Base-by-base conservation (phyloP, 768 basidiomycete genomes). In the Macrolepiota albuminosa region DNA sequence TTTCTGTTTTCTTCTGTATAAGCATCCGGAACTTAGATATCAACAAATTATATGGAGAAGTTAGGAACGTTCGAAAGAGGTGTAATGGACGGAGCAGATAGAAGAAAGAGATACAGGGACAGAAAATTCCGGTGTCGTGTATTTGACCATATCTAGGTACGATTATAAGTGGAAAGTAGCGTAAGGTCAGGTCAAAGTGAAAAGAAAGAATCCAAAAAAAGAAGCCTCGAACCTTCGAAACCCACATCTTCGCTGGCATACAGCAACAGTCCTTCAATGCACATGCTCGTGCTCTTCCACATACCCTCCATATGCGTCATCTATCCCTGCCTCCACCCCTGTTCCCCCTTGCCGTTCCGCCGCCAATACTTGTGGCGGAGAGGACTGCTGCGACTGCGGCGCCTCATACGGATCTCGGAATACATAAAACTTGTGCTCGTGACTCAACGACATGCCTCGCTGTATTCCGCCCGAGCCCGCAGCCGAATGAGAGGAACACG, bases 231-330 rank as follows among this genome's bases (percentile, higher is more conserved):
- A n/a, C 40, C 16, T 42, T 42, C 18, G 18, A 42, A 42, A 18
- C 40, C 40, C 18, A 45, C 43, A 11, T 43, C 21, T 45, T 21
- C 11, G 4, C 21, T 45, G 3, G 4, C 10, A 24, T 45, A 24
- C 43, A 13, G 2, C 9, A 21, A 10, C 40, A 8, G 6, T n/a
- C 6, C 6, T 14, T 48, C 26, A 48, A 21, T 45, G 18, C n/a
- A n/a, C 34, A 36, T 2, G 10, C 14, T 52, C 33, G 36, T 52
- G 10, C 6, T 52, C 50, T 6, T 52, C 69, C 26, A 48, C 47
- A 45, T 72, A 73, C 33, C 75, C 75, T 2, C 73, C 75, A 67
- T 75, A 75, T 34, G 73, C 71, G 49, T 67, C 71, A 31, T 71
- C 65, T 31, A 49, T 60, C 21, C 68, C 70, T 13, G 64, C 66